Evolutionary conservation across 2,329 filamentous ascomycete species (phyloP).

Genomic region (Aureobasidium uvarum): DNA sequence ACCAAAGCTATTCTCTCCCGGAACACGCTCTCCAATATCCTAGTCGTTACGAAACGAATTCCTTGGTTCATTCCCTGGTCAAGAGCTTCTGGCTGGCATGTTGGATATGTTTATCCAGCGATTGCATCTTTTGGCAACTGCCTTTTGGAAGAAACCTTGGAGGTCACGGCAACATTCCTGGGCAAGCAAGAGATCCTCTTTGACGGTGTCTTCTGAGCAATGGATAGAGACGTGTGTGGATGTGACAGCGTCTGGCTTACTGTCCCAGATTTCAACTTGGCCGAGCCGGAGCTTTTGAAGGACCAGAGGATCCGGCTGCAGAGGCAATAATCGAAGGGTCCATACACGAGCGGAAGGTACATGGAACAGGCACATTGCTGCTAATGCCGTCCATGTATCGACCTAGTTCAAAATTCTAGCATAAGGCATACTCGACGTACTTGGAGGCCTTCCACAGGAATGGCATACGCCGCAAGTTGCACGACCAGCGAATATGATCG

Average conservation of each 20-base stretch:
- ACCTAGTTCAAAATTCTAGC: no score
- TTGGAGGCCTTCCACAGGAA: neutral
- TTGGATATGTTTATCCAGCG: neutral
- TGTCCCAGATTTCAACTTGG: neutral
- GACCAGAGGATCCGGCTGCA: neutral
- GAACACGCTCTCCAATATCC: no score
- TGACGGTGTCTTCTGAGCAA: neutral
- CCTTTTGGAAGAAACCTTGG: neutral
- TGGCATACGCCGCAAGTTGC: neutral
- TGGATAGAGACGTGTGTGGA: neutral
- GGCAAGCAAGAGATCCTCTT: neutral
- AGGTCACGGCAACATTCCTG: neutral
- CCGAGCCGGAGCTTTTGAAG: neutral
- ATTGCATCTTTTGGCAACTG: neutral
- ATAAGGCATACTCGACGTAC: neutral
- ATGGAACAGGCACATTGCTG: constrained; percentile 3
- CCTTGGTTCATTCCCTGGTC: neutral
- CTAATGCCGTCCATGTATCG: neutral
- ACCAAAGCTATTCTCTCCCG: neutral
- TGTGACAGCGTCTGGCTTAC: neutral
- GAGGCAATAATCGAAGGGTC: neutral
- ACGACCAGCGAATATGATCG: neutral
- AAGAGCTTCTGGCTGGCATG: neutral
- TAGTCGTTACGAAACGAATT: neutral
- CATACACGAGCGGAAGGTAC: neutral